These are phyloP conservation scores for Pythium folliculosum DNA, from an alignment of 352 stramenopile species.

Conservation along the genomic window DNA sequence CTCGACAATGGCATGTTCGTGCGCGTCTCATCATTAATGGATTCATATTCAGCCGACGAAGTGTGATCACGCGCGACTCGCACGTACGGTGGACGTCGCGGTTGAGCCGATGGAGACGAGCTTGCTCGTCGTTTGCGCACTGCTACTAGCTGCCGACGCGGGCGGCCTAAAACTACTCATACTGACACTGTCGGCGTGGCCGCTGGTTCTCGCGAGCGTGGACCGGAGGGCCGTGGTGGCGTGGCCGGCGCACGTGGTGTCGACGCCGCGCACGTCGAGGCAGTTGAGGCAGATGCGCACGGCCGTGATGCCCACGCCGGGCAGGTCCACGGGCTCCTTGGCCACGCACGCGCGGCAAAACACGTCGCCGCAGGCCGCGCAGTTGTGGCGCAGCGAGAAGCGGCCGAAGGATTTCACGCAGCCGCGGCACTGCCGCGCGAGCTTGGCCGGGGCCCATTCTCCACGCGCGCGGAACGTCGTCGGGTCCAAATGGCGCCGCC, in stretches of 20 bases:
- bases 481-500: no score
- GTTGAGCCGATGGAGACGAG: no score
- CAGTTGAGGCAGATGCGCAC: slow-evolving; percentile 13
- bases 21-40: neutral
- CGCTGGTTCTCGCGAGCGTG: neutral
- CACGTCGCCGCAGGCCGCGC: slow-evolving; percentile 47
- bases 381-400: slow-evolving; percentile 51
- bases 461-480: slow-evolving; percentile 50
- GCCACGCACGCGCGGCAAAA: slow-evolving; percentile 42
- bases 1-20: no score
- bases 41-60: no score
- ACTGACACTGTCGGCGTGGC: neutral
- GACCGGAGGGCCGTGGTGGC: neutral
- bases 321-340: slow-evolving; percentile 28
- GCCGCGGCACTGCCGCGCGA: slow-evolving; percentile 5
- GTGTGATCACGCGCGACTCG: no score
- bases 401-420: slow-evolving; percentile 41
- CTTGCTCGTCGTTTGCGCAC: no score
- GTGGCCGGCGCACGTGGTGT: neutral
- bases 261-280: slow-evolving; percentile 5
- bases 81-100: no score
- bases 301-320: slow-evolving; percentile 1
- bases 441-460: slow-evolving; percentile 39
- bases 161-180: no score
- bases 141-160: no score